Conservation (phyloP, 768 basidiomycete species). For the Hirschioporus abietinus region DNA sequence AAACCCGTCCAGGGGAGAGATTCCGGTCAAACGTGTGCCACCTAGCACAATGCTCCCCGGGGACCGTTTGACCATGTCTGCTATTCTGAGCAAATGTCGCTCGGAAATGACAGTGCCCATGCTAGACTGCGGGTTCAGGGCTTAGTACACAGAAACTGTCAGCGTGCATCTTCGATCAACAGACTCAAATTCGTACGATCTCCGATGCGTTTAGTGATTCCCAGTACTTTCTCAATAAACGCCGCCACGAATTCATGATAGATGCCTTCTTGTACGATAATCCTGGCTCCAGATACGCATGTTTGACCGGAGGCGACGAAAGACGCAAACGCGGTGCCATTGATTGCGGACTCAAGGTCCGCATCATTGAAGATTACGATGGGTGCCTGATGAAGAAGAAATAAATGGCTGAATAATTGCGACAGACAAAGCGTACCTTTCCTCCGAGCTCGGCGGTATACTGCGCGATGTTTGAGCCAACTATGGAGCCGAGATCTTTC, state of each 20-base stretch:
- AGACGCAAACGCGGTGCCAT: slow-evolving; percentile 77
- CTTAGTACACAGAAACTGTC: slow-evolving; percentile 29
- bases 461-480: slow-evolving; percentile 65
- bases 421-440: slow-evolving; percentile 47
- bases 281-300: slow-evolving; percentile 86
- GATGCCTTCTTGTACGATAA: slow-evolving; percentile 64
- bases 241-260: slow-evolving; percentile 61
- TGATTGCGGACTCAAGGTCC: slow-evolving; percentile 67
- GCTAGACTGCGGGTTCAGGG: slow-evolving; percentile 58
- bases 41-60: slow-evolving; percentile 53
- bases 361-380: slow-evolving; percentile 78
- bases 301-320: slow-evolving; percentile 89
- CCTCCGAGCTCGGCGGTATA: slow-evolving; percentile 87
- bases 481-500: slow-evolving; percentile 63
- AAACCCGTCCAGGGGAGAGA: slow-evolving; percentile 61
- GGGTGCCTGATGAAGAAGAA: slow-evolving; percentile 50
- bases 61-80: slow-evolving; percentile 46
- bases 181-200: slow-evolving; percentile 47
- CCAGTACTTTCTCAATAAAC: slow-evolving; percentile 58
- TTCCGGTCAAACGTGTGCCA: slow-evolving; percentile 58
- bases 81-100: slow-evolving; percentile 59
- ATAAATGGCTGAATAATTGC: background rate
- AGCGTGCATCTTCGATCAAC: background rate
- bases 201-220: slow-evolving; percentile 68
- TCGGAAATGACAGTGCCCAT: slow-evolving; percentile 81